Conservation (phyloP, 805 yeast genomes). For the Ogataea methanolica region DNA sequence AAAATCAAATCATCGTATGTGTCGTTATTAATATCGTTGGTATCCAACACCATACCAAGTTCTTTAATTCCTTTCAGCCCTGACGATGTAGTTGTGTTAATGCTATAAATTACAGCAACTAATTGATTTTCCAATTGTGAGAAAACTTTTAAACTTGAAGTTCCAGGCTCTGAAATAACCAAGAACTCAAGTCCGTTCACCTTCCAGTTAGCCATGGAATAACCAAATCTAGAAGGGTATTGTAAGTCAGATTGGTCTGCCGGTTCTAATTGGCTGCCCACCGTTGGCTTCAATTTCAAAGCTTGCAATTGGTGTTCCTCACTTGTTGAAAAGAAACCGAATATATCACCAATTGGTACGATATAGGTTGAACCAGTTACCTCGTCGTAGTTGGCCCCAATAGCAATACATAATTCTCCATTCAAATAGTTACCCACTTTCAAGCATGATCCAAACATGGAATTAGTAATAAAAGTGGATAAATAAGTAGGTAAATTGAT, state of each 20-base stretch:
- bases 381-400: constrained; percentile 48
- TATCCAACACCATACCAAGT: constrained; percentile 29
- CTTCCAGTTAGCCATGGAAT: constrained; percentile 28
- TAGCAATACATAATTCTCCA: constrained; percentile 36
- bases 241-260: constrained; percentile 7
- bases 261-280: neutral
- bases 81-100: constrained; percentile 23
- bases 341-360: constrained; percentile 34
- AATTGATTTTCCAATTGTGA: constrained; percentile 2
- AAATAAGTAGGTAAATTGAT: constrained; percentile 4
- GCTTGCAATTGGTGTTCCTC: neutral
- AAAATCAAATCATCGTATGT: constrained; percentile 39
- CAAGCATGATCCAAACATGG: constrained; percentile 45
- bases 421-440: constrained; percentile 38
- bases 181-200: constrained; percentile 32
- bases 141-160: constrained; percentile 38
- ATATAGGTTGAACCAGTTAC: constrained; percentile 40
- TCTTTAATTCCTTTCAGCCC: constrained; percentile 41
- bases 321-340: neutral
- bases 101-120: constrained; percentile 17
- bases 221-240: constrained; percentile 40
- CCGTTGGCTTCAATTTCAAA: neutral
- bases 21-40: constrained; percentile 33
- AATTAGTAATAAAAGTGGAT: constrained; percentile 21
- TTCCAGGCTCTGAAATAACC: constrained; percentile 50